phyloP scores from a whole-genome alignment of 257 asterid genomes.

The Fraxinus anomala region DNA sequence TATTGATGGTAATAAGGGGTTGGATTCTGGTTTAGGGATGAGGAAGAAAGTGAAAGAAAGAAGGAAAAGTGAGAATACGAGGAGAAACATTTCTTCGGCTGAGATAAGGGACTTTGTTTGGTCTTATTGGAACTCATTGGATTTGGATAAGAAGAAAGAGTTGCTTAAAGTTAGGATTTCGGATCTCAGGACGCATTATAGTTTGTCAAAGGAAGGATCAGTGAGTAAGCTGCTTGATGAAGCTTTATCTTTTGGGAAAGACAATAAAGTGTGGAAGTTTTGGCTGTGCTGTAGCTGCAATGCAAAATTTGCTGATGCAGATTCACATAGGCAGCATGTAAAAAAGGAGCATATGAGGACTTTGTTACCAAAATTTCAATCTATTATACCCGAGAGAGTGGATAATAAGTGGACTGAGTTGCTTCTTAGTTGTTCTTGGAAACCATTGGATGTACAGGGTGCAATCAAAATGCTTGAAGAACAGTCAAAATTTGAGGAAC shows the following conservation, averaged over 20 bases:
- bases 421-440: constrained; percentile 84
- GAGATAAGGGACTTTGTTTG: constrained; percentile 65
- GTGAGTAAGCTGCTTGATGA: constrained; percentile 53
- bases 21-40: constrained; percentile 44
- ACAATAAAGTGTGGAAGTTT: constrained; percentile 58
- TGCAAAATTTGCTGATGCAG: constrained; percentile 52
- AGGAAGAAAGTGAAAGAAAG: constrained; percentile 51
- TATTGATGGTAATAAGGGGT: constrained; percentile 27
- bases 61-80: constrained; percentile 51
- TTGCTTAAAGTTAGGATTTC: constrained; percentile 44
- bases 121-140: constrained; percentile 65
- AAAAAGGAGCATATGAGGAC: constrained; percentile 65
- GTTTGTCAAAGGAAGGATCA: constrained; percentile 48
- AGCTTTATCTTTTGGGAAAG: constrained; percentile 59
- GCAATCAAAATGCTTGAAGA: constrained; percentile 52
- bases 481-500: constrained; percentile 46
- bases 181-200: constrained; percentile 60
- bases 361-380: constrained; percentile 72
- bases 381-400: constrained; percentile 68
- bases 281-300: constrained; percentile 71
- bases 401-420: constrained; percentile 84
- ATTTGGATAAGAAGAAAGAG: constrained; percentile 51
- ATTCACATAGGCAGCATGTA: constrained; percentile 53
- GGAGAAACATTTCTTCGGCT: constrained; percentile 53
- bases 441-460: constrained; percentile 67